Evolutionary conservation across 1,139 yeast species (phyloP).

Genomic region (Hanseniaspora sp.): DNA sequence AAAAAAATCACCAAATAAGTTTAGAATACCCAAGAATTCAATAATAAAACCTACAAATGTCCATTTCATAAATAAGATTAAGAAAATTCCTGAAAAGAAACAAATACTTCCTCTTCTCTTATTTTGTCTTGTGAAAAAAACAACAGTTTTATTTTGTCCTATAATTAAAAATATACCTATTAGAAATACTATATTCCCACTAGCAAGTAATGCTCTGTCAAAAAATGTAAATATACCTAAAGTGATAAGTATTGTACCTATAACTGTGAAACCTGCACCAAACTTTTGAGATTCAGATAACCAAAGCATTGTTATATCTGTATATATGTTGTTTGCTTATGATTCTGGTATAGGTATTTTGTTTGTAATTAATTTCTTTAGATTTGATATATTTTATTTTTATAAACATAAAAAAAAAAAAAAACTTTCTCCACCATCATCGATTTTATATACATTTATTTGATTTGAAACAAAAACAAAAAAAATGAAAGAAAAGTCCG

Average conservation of each 20-base stretch:
- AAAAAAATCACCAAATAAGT: slow-evolving; percentile 82
- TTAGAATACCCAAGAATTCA: slow-evolving; percentile 79
- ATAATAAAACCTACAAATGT: slow-evolving; percentile 76
- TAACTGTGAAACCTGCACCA: slow-evolving; percentile 90
- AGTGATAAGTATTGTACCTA: slow-evolving; percentile 66
- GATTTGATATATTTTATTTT: no score
- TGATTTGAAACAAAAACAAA: no score
- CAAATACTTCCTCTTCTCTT: slow-evolving; percentile 79
- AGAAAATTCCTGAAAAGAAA: slow-evolving; percentile 59
- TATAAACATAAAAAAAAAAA: no score
- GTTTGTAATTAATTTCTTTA: no score
- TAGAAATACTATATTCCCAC: slow-evolving; percentile 73
- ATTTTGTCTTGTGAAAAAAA: slow-evolving; percentile 65
- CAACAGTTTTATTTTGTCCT: slow-evolving; percentile 73
- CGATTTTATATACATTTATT: no score
- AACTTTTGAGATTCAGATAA: slow-evolving; percentile 72
- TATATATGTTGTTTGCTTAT: neutral
- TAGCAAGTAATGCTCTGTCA: slow-evolving; percentile 78
- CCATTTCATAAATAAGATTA: slow-evolving; percentile 57
- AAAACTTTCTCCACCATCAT: no score
- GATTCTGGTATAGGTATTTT: neutral
- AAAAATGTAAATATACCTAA: slow-evolving; percentile 78
- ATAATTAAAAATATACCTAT: slow-evolving; percentile 75
- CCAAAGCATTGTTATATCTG: slow-evolving; percentile 46
- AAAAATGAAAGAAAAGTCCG: no score